Evolutionary conservation across 2,329 filamentous ascomycete species (phyloP).

Genomic region (Phaeoacremonium minimum): DNA sequence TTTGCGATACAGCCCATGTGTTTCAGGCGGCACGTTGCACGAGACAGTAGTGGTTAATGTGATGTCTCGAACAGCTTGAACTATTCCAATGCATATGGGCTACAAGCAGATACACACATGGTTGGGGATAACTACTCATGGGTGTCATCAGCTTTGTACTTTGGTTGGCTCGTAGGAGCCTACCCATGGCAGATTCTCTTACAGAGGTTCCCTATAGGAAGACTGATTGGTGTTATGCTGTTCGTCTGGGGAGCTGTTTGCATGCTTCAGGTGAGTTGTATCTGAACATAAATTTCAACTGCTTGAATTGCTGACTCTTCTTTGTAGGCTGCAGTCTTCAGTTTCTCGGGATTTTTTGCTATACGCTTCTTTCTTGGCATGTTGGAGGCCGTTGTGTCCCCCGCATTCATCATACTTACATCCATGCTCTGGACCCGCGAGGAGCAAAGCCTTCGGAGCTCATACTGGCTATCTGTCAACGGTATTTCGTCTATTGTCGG

Average conservation of each 20-base stretch:
- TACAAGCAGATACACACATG: conserved; percentile 33
- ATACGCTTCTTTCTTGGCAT: conserved; percentile 23
- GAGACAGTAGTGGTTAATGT: too few species aligned
- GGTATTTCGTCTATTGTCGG: conserved; percentile 22
- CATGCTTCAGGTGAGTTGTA: too few species aligned
- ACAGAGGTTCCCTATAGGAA: conserved; percentile 34
- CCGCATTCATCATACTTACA: conserved; percentile 29
- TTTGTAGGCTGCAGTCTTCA: conserved; percentile 6
- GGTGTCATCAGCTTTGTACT: conserved; percentile 37
- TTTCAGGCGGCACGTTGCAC: too few species aligned
- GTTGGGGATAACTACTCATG: conserved; percentile 36
- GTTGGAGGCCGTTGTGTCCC: conserved; percentile 22
- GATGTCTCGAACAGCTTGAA: too few species aligned
- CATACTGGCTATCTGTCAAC: conserved; percentile 25
- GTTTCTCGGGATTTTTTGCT: conserved; percentile 15
- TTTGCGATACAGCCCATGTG: too few species aligned
- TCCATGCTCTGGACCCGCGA: conserved; percentile 30
- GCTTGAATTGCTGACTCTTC: too few species aligned
- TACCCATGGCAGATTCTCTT: conserved; percentile 34
- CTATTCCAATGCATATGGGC: conserved; percentile 34
- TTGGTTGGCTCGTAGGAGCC: conserved; percentile 34
- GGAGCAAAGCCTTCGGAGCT: conserved; percentile 29
- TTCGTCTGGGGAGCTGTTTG: conserved; percentile 30
- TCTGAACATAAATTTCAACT: too few species aligned
- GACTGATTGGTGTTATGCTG: conserved; percentile 36